Evolutionary conservation across 2,329 filamentous ascomycete species (phyloP).

Genomic region (Fusarium ambrosium): DNA sequence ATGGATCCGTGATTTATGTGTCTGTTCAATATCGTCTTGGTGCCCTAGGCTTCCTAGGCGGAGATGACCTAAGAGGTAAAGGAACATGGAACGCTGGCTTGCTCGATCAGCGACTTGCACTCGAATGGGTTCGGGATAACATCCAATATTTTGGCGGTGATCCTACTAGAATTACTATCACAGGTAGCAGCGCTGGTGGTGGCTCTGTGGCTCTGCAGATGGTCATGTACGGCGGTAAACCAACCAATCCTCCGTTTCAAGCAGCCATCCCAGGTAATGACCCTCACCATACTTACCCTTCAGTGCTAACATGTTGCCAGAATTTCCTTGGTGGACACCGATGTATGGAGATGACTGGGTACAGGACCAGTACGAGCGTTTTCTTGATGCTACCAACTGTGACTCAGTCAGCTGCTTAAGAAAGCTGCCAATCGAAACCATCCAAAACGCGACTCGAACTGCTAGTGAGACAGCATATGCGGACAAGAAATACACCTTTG

Average conservation of each 20-base stretch:
- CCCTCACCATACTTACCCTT: background rate
- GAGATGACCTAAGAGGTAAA: background rate
- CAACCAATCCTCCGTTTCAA: constrained; percentile 6
- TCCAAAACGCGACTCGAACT: background rate
- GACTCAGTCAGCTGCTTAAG: background rate
- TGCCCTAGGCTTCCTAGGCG: background rate
- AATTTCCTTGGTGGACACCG: constrained; percentile 16
- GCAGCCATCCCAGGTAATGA: constrained; percentile 16
- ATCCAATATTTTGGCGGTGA: constrained; percentile 19
- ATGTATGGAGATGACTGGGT: constrained; percentile 8
- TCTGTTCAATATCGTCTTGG: constrained; percentile 14
- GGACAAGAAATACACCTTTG: constrained; percentile 3
- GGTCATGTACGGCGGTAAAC: constrained; percentile 2
- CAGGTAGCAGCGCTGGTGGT: constrained; percentile 5
- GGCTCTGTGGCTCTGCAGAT: constrained; percentile 13
- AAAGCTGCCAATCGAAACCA: background rate
- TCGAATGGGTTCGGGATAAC: constrained; percentile 18
- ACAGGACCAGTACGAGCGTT: background rate
- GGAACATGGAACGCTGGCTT: constrained; percentile 9
- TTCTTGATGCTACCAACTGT: background rate
- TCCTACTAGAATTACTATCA: constrained; percentile 2
- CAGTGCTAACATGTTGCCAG: background rate
- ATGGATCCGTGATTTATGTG: constrained; percentile 10
- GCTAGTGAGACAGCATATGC: constrained; percentile 1
- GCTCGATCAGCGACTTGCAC: constrained; percentile 10